Conservation (phyloP, 73 alveolate genomes). For the Stentor roeselii region DNA sequence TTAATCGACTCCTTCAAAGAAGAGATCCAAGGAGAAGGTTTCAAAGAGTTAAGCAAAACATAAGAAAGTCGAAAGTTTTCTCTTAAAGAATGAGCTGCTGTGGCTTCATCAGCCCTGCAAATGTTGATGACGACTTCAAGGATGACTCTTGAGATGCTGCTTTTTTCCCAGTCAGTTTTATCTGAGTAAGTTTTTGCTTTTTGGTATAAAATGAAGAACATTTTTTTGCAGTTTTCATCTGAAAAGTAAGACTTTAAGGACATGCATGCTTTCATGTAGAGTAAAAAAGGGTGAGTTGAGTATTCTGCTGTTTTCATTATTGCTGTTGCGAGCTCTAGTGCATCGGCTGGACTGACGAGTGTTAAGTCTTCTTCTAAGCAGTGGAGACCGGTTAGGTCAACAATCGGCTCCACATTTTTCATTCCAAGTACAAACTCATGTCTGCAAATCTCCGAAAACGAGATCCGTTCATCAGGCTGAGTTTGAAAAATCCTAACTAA, state of each 20-base stretch:
- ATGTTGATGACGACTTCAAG: background rate
- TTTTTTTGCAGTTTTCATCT: background rate
- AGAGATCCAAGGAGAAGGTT: background rate
- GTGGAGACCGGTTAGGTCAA: background rate
- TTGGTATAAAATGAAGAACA: background rate
- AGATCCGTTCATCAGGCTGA: background rate
- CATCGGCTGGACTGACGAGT: background rate
- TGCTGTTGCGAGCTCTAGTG: background rate
- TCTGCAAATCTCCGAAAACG: background rate
- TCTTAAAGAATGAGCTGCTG: background rate
- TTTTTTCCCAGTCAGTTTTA: conserved; percentile 1
- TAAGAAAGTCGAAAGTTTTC: background rate
- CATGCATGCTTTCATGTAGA: background rate
- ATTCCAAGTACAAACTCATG: background rate
- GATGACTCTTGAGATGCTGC: background rate
- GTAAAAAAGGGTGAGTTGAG: background rate
- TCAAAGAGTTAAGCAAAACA: background rate
- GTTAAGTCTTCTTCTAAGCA: background rate
- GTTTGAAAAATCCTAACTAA: background rate
- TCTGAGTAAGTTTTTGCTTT: background rate
- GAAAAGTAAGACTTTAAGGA: background rate
- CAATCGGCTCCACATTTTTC: background rate
- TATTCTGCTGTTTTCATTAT: background rate
- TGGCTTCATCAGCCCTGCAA: background rate
- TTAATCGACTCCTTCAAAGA: conserved; percentile 10